Evolutionary conservation across 495 filamentous ascomycete genomes (phyloP).

Genomic region (Annulohypoxylon moriforme): DNA sequence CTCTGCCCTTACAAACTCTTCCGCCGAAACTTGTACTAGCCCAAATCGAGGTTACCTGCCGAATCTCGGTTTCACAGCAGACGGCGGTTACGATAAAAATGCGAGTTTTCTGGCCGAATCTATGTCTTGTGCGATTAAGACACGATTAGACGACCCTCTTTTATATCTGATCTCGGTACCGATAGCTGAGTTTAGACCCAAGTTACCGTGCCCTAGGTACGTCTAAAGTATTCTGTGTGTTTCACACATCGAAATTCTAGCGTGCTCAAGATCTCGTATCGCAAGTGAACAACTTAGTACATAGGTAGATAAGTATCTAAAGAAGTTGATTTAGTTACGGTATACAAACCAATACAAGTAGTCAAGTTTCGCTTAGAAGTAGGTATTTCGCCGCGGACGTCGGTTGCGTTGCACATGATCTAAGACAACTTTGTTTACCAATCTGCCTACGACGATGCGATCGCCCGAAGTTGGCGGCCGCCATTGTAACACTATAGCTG

Average conservation of each 20-base stretch:
- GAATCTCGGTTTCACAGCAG: conserved; percentile 45
- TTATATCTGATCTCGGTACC: conserved; percentile 11
- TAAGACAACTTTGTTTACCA: conserved; percentile 31
- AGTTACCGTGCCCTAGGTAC: neutral
- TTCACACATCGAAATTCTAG: conserved; percentile 5
- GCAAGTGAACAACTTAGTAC: neutral
- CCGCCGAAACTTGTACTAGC: conserved; percentile 26
- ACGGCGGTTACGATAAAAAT: conserved; percentile 29
- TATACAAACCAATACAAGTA: conserved; percentile 6
- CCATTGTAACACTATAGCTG: conserved; percentile 31
- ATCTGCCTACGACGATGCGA: conserved; percentile 38
- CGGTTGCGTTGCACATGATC: conserved; percentile 43
- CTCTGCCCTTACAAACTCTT: conserved; percentile 13
- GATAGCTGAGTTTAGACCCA: conserved; percentile 6
- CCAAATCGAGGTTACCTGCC: conserved; percentile 41
- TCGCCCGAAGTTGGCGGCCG: conserved; percentile 39
- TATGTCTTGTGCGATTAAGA: conserved; percentile 24
- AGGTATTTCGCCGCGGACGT: conserved; percentile 2
- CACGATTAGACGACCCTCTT: conserved; percentile 20
- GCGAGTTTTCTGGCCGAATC: conserved; percentile 28
- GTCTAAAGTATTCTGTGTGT: conserved; percentile 2
- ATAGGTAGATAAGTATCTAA: neutral
- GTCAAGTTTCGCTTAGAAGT: conserved; percentile 31
- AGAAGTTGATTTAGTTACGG: neutral
- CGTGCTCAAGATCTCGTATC: neutral